Percentiles rank a stretch among this genome's conserved stretches.
Evolutionary conservation across 306 rosid species (phyloP).

Genomic region (Rosa persica): DNA sequence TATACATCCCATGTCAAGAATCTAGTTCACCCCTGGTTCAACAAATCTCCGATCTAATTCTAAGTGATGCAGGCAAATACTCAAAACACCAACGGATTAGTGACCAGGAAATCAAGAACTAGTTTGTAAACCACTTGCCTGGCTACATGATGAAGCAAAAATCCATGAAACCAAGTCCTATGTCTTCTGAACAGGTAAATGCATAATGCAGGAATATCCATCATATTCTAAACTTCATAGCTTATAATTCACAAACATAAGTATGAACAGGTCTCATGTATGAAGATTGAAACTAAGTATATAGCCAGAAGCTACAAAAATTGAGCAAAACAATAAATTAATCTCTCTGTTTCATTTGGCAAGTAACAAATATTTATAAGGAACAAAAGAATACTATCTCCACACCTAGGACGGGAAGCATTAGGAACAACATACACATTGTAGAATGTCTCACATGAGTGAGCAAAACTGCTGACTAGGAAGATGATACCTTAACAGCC

Average conservation of each 20-base stretch:
- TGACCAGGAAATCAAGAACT: not conserved
- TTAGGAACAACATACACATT: conserved; percentile 15
- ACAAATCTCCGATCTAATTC: not conserved
- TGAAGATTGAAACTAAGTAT: not conserved
- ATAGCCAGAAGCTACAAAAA: conserved; percentile 14
- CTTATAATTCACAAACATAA: conserved; percentile 14
- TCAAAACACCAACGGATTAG: not conserved
- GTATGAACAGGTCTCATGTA: not conserved
- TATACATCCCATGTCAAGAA: not conserved
- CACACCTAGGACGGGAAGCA: conserved; percentile 24
- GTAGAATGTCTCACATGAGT: conserved; percentile 3
- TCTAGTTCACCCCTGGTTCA: not conserved
- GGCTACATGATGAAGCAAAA: not conserved
- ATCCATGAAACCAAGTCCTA: not conserved
- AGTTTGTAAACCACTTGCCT: not conserved
- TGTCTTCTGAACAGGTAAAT: not conserved
- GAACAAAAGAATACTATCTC: conserved; percentile 33
- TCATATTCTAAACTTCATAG: not conserved
- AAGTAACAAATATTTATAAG: conserved; percentile 8
- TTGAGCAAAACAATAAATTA: not conserved
- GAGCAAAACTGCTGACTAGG: conserved; percentile 13
- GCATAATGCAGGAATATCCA: not conserved
- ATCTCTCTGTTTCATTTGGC: not conserved
- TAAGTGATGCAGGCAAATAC: not conserved
- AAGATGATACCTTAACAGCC: conserved; percentile 55